Evolutionary conservation across 768 basidiomycete genomes (phyloP).

Genomic region (Xerocomellus chrysenteron): DNA sequence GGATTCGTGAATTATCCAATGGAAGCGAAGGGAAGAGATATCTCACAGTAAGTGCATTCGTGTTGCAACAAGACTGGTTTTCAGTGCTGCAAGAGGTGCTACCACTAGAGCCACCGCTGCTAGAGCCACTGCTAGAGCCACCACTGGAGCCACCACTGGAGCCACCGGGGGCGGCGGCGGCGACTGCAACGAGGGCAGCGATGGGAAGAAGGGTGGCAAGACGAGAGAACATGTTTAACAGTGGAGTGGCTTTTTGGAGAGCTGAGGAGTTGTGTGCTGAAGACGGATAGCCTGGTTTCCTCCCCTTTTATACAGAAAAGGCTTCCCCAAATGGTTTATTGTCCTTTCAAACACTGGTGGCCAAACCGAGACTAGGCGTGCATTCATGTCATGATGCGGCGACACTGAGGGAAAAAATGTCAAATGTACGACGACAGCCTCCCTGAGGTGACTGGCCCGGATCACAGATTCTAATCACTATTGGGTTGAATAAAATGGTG

Average conservation of each 20-base stretch:
- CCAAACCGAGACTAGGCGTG: not conserved
- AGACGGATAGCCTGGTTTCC: not conserved
- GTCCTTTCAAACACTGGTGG: not conserved
- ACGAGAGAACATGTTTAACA: not conserved
- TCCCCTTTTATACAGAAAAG: not conserved
- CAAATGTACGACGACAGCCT: not conserved
- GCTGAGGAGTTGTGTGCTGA: not conserved
- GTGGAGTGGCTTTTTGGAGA: not conserved
- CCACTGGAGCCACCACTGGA: too few relatives aligned
- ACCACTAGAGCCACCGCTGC: too few relatives aligned
- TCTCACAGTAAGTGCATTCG: too few relatives aligned
- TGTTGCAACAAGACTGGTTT: too few relatives aligned
- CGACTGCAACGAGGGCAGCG: not conserved
- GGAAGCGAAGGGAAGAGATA: too few relatives aligned
- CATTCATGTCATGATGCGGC: too few relatives aligned
- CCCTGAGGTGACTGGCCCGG: not conserved
- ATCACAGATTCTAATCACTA: not conserved
- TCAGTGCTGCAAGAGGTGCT: too few relatives aligned
- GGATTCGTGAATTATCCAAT: too few relatives aligned
- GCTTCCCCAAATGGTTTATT: not conserved
- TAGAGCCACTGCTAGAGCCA: too few relatives aligned
- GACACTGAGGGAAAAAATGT: too few relatives aligned
- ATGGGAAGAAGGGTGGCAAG: not conserved
- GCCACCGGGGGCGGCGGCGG: not conserved
- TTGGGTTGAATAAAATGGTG: not conserved